These are phyloP conservation scores for Lobosporangium transversale DNA, from an alignment of 192 early-diverging fungal species.

Conservation along the genomic window DNA sequence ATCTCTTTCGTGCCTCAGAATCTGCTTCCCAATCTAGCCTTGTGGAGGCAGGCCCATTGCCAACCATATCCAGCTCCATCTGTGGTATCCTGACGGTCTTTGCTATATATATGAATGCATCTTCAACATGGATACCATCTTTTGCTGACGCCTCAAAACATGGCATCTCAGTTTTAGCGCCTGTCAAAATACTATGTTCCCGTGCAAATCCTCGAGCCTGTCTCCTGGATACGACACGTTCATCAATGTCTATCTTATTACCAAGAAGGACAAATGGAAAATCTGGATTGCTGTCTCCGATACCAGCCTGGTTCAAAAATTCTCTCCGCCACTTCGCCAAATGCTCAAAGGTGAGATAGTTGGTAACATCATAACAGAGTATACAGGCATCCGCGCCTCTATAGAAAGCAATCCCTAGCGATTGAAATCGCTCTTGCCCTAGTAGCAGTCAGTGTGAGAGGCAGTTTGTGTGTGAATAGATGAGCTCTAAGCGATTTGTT, in stretches of 20 bases:
- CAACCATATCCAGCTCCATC: slow-evolving; percentile 63
- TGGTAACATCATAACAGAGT: slow-evolving; percentile 94
- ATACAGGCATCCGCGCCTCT: slow-evolving; percentile 98
- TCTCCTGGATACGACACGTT: slow-evolving; percentile 73
- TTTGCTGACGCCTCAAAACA: slow-evolving; percentile 99
- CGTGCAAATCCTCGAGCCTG: slow-evolving; percentile 74
- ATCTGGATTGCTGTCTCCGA: slow-evolving; percentile 77
- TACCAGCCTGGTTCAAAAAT: slow-evolving; percentile 89
- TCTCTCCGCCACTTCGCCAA: slow-evolving; percentile 95
- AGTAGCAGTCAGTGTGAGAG: neutral
- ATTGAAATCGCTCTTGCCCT: slow-evolving; percentile 97
- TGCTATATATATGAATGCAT: slow-evolving; percentile 92
- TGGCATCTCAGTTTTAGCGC: slow-evolving; percentile 87
- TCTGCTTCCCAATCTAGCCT: slow-evolving; percentile 46
- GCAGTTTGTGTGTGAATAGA: neutral
- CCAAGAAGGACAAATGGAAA: slow-evolving; percentile 99
- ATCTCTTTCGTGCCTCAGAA: slow-evolving; percentile 28
- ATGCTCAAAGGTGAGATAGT: slow-evolving; percentile 88
- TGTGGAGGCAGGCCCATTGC: slow-evolving; percentile 2
- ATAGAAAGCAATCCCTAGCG: slow-evolving; percentile 96
- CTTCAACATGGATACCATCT: slow-evolving; percentile 94
- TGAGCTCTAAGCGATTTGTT: neutral
- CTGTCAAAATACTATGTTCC: slow-evolving; percentile 77
- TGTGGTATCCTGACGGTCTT: slow-evolving; percentile 64
- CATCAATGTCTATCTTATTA: slow-evolving; percentile 97